Evolutionary conservation across 257 asterid species (phyloP).

Genomic region (Solanum chilense): DNA sequence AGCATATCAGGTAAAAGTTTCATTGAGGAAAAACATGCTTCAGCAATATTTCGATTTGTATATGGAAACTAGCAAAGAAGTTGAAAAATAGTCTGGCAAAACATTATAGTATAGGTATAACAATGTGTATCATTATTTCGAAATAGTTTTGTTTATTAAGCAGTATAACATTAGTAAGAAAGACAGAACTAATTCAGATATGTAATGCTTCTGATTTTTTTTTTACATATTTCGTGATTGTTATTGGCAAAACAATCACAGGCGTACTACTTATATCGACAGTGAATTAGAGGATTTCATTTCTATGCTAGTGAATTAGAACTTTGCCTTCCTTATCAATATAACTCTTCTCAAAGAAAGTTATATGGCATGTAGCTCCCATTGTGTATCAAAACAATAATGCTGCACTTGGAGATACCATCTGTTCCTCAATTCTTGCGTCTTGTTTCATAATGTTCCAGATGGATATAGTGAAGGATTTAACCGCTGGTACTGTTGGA

Average conservation of each 20-base stretch:
- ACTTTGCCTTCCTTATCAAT: neutral
- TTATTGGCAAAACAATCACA: neutral
- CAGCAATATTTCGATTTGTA: too few relatives aligned
- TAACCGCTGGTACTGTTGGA: slow-evolving; percentile 68
- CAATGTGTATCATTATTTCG: too few relatives aligned
- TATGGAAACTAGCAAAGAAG: too few relatives aligned
- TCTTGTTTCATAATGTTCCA: slow-evolving; percentile 3
- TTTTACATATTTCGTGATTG: neutral
- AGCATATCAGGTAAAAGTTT: too few relatives aligned
- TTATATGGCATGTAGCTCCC: neutral
- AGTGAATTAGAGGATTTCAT: neutral
- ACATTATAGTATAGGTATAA: too few relatives aligned
- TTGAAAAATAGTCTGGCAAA: too few relatives aligned
- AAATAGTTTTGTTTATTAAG: too few relatives aligned
- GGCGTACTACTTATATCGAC: neutral
- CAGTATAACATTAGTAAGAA: too few relatives aligned
- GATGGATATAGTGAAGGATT: slow-evolving; percentile 85
- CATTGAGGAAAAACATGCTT: too few relatives aligned
- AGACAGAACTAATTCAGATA: too few relatives aligned
- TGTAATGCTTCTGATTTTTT: too few relatives aligned
- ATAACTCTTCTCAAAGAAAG: neutral
- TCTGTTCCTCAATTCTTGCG: neutral
- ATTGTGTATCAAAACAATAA: neutral
- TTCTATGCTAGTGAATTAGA: neutral
- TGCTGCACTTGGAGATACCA: neutral